These are phyloP conservation scores for Arabis hirsuta DNA, from an alignment of 345 rosid species.

Conservation along the genomic window DNA sequence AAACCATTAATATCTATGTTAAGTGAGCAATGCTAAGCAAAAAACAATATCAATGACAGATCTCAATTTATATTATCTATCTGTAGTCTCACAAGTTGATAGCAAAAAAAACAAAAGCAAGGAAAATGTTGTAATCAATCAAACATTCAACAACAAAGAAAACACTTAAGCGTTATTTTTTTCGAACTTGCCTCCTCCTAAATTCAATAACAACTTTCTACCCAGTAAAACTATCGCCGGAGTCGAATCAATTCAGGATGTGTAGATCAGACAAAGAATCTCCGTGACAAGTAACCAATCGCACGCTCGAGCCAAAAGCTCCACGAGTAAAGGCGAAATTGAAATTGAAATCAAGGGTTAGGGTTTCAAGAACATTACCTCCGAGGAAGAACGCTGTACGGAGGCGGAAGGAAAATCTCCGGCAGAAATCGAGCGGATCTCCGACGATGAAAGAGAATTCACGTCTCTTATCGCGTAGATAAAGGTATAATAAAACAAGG, in stretches of 20 bases:
- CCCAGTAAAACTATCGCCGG: not conserved
- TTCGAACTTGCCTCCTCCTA: not conserved
- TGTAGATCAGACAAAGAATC: slow-evolving; percentile 7
- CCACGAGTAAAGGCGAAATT: not conserved
- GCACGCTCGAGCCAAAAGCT: not conserved
- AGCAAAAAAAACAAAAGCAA: not conserved
- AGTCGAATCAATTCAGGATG: not conserved
- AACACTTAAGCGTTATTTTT: not conserved
- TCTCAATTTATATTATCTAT: slow-evolving; percentile 1
- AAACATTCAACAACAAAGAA: slow-evolving; percentile 9
- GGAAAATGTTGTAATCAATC: not conserved
- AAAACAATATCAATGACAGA: slow-evolving; percentile 19
- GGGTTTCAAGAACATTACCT: slow-evolving; percentile 23
- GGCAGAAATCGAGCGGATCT: slow-evolving; percentile 35
- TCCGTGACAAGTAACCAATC: not conserved
- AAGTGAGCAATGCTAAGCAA: not conserved
- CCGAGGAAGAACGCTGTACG: not conserved
- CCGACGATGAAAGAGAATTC: slow-evolving; percentile 6
- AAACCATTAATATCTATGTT: not conserved
- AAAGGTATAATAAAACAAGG: not conserved
- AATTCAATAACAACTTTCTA: not conserved
- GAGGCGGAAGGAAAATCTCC: slow-evolving; percentile 36
- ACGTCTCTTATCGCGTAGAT: not conserved
- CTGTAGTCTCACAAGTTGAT: not conserved
- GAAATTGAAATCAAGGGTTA: slow-evolving; percentile 5